Evolutionary conservation across 441 rosid species (phyloP).

Genomic region (Gossypium davidsonii): DNA sequence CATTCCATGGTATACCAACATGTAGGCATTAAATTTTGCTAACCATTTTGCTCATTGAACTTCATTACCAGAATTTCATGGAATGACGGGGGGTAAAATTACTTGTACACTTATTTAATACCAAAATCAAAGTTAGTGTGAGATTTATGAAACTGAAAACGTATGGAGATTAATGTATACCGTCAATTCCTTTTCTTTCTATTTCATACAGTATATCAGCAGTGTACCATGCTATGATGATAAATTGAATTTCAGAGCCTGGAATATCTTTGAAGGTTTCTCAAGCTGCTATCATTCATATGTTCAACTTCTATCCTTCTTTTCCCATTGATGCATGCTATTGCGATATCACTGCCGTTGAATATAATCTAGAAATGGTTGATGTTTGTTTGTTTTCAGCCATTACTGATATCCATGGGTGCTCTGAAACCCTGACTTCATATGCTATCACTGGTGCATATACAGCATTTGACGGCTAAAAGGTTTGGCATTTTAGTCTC

Average conservation of each 20-base stretch:
- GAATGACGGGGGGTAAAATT: constrained; percentile 12
- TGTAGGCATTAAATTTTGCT: constrained; percentile 17
- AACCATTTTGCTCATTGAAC: constrained; percentile 11
- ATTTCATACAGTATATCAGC: background rate
- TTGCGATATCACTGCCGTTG: background rate
- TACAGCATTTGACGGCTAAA: background rate
- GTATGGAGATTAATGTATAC: background rate
- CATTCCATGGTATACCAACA: constrained; percentile 14
- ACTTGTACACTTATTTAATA: constrained; percentile 1
- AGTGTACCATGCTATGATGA: background rate
- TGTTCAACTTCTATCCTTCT: background rate
- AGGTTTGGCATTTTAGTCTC: background rate
- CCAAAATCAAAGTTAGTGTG: constrained; percentile 8
- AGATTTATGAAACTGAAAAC: background rate
- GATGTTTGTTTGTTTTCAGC: background rate
- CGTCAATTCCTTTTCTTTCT: background rate
- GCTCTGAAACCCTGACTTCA: background rate
- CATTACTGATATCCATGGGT: background rate
- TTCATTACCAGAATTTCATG: background rate
- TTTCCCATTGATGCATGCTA: background rate
- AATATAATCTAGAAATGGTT: background rate
- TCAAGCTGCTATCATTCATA: background rate
- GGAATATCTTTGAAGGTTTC: background rate
- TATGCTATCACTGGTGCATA: background rate
- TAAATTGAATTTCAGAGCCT: background rate